Conservation (phyloP, 257 asterid genomes). For the Penstemon barbatus region DNA sequence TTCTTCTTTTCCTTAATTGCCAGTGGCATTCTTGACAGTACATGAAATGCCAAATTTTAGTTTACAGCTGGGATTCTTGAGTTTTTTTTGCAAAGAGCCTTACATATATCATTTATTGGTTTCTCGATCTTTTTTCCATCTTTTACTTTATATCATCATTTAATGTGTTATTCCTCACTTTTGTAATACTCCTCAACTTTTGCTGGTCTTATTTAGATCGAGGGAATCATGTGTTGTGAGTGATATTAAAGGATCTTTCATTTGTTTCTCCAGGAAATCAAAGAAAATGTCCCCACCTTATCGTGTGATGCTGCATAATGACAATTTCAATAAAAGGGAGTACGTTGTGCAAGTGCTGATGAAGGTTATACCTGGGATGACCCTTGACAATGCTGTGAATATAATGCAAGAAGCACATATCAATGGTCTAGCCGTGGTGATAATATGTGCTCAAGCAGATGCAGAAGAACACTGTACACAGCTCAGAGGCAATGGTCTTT, state of each 20-base stretch:
- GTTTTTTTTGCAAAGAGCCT: background rate
- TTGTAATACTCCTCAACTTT: background rate
- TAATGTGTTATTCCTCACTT: background rate
- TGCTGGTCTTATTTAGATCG: background rate
- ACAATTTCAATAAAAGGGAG: slow-evolving; percentile 87
- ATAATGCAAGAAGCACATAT: slow-evolving; percentile 94
- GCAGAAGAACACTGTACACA: slow-evolving; percentile 93
- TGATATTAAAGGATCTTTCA: slow-evolving; percentile 1
- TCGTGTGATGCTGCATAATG: slow-evolving; percentile 85
- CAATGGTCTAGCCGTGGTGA: slow-evolving; percentile 82
- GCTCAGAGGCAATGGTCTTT: slow-evolving; percentile 86
- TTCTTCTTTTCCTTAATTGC: background rate
- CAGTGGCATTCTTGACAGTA: slow-evolving; percentile 3
- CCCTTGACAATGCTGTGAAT: slow-evolving; percentile 84
- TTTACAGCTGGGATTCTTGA: background rate
- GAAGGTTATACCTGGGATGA: slow-evolving; percentile 99
- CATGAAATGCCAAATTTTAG: background rate
- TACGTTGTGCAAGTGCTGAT: slow-evolving; percentile 93
- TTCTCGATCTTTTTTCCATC: background rate
- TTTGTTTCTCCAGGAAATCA: slow-evolving; percentile 58
- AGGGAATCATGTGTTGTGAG: background rate
- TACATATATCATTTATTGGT: background rate
- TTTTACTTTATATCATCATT: background rate
- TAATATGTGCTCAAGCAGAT: slow-evolving; percentile 82
- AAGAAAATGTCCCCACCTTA: slow-evolving; percentile 89